Conservation (phyloP, 1,284 basidiomycete genomes). For the Sporisorium exsertum region DNA sequence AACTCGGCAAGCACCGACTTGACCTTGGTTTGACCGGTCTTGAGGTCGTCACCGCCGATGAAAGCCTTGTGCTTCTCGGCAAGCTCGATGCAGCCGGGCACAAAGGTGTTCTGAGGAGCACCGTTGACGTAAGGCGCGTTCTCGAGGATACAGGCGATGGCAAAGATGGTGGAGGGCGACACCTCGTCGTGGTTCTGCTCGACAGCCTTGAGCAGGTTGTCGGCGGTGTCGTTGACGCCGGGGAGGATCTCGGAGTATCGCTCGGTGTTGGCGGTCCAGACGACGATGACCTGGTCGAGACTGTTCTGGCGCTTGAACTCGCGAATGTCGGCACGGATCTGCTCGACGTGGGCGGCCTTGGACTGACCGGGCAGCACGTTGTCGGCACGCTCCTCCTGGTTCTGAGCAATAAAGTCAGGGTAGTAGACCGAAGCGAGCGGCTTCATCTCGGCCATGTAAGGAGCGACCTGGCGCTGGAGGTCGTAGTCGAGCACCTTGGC, state of each 20-base stretch:
- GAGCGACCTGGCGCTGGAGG: constrained; percentile 92
- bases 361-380: constrained; percentile 87
- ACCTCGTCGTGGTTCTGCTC: constrained; percentile 88
- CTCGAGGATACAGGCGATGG: constrained; percentile 94
- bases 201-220: constrained; percentile 86
- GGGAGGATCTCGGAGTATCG: constrained; percentile 94
- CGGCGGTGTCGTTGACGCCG: constrained; percentile 94
- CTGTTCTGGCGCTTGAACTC: constrained; percentile 86
- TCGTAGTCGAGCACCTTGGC: constrained; percentile 96
- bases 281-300: constrained; percentile 85
- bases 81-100: constrained; percentile 92
- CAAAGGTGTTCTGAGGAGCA: constrained; percentile 98
- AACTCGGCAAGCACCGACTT: constrained; percentile 95
- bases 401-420: constrained; percentile 82
- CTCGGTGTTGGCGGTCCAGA: constrained; percentile 99
- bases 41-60: constrained; percentile 98
- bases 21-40: constrained; percentile 74
- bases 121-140: constrained; percentile 96
- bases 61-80: constrained; percentile 90
- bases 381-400: constrained; percentile 95
- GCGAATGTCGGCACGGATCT: constrained; percentile 91
- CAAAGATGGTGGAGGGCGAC: constrained; percentile 94
- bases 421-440: constrained; percentile 93
- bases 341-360: constrained; percentile 91
- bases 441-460: constrained; percentile 83